Percentiles rank a stretch among this genome's conserved stretches.
These are phyloP conservation scores for Rhodosporidiobolus sp. DNA, from an alignment of 768 basidiomycete species.

Conservation along the genomic window DNA sequence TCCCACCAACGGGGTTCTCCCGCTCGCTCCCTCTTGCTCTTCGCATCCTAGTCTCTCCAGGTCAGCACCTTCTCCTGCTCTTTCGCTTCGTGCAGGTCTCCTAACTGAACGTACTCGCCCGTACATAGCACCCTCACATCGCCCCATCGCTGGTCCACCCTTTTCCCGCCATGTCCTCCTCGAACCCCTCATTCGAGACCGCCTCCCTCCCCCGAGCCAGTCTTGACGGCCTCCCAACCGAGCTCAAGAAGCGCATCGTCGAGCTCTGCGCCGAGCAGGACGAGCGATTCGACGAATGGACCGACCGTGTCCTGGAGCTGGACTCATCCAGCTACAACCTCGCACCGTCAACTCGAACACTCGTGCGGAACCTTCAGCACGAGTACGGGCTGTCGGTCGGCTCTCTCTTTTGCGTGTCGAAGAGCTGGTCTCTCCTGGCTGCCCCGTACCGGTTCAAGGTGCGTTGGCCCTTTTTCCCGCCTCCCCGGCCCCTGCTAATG, in stretches of 20 bases:
- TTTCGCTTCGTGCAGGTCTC: too few species aligned
- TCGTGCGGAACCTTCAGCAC: too few species aligned
- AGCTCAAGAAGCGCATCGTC: conserved; percentile 3
- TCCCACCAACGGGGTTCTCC: too few species aligned
- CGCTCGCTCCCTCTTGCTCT: too few species aligned
- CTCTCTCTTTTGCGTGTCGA: background rate
- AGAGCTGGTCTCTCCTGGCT: background rate
- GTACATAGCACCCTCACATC: too few species aligned
- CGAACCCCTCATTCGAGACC: background rate
- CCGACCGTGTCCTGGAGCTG: too few species aligned
- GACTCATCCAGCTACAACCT: background rate
- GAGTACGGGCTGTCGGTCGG: background rate
- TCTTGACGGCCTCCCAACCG: background rate
- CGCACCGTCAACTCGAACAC: background rate
- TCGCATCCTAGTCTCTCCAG: too few species aligned
- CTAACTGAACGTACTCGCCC: too few species aligned
- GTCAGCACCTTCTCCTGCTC: too few species aligned
- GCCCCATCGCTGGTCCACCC: background rate
- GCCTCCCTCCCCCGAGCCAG: background rate
- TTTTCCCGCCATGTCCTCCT: background rate
- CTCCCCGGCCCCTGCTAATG: background rate
- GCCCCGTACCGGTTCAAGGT: background rate
- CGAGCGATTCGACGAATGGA: background rate
- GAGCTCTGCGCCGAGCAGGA: conserved; percentile 5
- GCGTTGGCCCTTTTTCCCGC: background rate